Percentiles rank a stretch among this genome's conserved stretches.
Evolutionary conservation across 2,329 filamentous ascomycete species (phyloP).

Genomic region (Claviceps paspali): DNA sequence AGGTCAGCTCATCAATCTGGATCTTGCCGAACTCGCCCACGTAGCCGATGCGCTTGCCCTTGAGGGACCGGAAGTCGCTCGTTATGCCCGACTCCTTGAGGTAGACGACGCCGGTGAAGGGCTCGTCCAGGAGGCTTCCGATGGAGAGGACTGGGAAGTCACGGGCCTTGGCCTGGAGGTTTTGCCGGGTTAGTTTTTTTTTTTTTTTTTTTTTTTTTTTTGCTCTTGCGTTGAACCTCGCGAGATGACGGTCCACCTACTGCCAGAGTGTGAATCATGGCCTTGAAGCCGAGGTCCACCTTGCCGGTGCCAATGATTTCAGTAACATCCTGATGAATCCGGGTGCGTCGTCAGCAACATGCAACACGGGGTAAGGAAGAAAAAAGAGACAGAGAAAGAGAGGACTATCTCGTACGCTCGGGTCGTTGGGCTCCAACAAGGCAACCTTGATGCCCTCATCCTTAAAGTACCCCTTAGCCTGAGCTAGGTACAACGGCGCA

Average conservation of each 20-base stretch:
- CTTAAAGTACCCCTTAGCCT: conserved; percentile 59
- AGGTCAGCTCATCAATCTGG: conserved; percentile 68
- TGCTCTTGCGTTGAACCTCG: too few species aligned
- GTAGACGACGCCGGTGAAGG: conserved; percentile 67
- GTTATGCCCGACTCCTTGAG: conserved; percentile 62
- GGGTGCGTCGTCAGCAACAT: not conserved
- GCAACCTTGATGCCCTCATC: conserved; percentile 66
- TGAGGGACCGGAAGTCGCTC: conserved; percentile 57
- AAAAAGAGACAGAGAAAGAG: not conserved
- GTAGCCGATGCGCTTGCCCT: conserved; percentile 64
- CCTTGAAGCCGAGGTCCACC: conserved; percentile 67
- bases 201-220: too few species aligned
- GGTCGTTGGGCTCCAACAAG: conserved; percentile 64
- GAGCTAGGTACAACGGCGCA: conserved; percentile 61
- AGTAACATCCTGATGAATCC: conserved; percentile 49
- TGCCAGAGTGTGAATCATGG: conserved; percentile 70
- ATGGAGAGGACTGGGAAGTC: conserved; percentile 59
- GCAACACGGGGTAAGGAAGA: not conserved
- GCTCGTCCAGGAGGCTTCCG: conserved; percentile 62
- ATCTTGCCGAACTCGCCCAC: conserved; percentile 74
- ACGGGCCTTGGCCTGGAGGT: conserved; percentile 64
- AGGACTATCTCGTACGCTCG: conserved; percentile 35
- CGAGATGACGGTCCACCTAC: conserved; percentile 27
- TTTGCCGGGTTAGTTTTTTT: too few species aligned
- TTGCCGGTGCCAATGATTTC: conserved; percentile 67